Evolutionary conservation across 2,329 filamentous ascomycete species (phyloP), one percentile per base, ranked within the genome.

Genomic region (Cercospora brassicicola): DNA sequence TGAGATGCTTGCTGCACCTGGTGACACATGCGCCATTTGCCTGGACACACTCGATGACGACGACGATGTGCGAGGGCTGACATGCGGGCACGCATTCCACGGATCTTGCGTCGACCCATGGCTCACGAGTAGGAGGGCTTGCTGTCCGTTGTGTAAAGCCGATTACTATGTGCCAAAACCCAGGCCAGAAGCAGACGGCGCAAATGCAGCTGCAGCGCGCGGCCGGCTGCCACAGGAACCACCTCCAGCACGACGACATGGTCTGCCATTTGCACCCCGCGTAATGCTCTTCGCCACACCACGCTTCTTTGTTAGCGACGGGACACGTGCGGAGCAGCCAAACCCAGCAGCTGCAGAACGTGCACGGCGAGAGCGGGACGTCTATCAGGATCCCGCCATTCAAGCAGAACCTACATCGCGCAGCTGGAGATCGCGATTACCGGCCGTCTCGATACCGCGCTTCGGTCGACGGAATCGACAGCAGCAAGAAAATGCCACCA

Each of bases 61-160:
- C 71, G 95, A 98, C 74, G 94, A 99, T 77, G 90, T 99, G 60
- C 92, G 95, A 73, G 95, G 95, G 2, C 83, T 99, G 69, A 93
- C 92, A 3, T 99, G 95, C 76, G 95, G 95, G n/a, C 95, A 99
- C 80, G 94, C 94, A 64, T 99, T 98, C 87, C 95, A 99, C 79
- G 94, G 93, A 61, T 92, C 91, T 45, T 99, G 95, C 78, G 88
- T 99, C 59, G 95, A 99, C 75, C 95, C 95, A 10, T 99, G 95
- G 95, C 83, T 99, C 71, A 99, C 95, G 9, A 94, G 91, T 77
- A 89, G 95, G 71, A 90, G 94, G 72, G 95, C 95, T 28, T 98
- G 94, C 83, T 99, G 95, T 79, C 95, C 95, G 5, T 89, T 99
- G 6, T 99, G 95, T 85, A 99, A 99, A 82, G 92, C 94, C 48